Base-by-base conservation (phyloP, 805 yeast species). In the Lipomyces chichibuensis region DNA sequence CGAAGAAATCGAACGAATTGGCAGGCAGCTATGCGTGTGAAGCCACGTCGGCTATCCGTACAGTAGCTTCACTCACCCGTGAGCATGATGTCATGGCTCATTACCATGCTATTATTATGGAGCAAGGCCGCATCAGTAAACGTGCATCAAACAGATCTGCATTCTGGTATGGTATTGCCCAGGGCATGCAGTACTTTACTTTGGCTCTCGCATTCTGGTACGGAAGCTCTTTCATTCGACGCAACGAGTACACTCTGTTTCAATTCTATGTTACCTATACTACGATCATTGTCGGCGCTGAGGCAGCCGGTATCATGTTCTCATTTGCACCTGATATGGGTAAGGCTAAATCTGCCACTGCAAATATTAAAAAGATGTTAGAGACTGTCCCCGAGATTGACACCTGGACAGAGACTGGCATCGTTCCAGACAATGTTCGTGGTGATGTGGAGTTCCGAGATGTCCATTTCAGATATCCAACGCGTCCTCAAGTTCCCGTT, bases 391-490 rank as follows among this genome's bases (percentile, higher is more conserved):
- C 83, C 1, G 63, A 65, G n/a, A 77, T 80, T 62, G 82, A 80
- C 62, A 62, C 75, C 9, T 74, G 77, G 76, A 62, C 70, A 20
- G 35, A 46, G 7, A 73, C 71, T 13, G 82, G 82, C 1, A n/a
- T 9, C 17, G 58, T 57, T 3, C 55, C 64, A 2, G 69, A 60
- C 29, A 59, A 60, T 0, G 79, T 81, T 55, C 63, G 73, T 14
- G 93, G 92, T 23, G 77, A 80, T 20, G 82, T 92, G n/a, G 78
- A 74, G 37, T 85, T 92, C 71, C 63, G 79, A 8, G 77, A 78
- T 56, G 75, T 75, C 13, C 60, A 63, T 17, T 75, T 75, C 67
- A 63, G 74, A 14, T 75, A 75, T 55, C 78, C 78, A 2, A 73
- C 78, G 13, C 68, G 78, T 1, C 71, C 71, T 8, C 71, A 73